Evolutionary conservation across 257 asterid species (phyloP).

Genomic region (Nicotiana sylvestris): DNA sequence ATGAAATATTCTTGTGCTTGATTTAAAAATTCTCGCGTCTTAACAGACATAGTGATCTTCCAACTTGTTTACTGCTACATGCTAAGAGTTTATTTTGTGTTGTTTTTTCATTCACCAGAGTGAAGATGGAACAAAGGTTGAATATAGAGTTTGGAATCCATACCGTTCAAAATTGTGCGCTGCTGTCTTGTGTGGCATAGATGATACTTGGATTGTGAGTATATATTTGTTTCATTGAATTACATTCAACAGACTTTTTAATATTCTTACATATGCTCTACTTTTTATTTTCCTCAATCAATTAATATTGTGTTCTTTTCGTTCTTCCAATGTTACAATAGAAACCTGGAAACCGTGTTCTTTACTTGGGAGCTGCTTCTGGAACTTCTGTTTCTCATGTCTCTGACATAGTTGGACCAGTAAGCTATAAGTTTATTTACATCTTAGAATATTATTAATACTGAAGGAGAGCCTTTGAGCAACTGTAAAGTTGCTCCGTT

Average conservation of each 20-base stretch:
- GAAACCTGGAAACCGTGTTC: slow-evolving; percentile 43
- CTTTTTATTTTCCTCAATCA: too few relatives aligned
- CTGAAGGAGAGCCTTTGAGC: too few relatives aligned
- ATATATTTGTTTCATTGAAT: neutral
- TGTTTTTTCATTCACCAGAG: slow-evolving; percentile 30
- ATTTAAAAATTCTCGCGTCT: too few relatives aligned
- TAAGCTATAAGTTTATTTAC: slow-evolving; percentile 20
- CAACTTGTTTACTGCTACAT: too few relatives aligned
- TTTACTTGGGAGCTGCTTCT: slow-evolving; percentile 73
- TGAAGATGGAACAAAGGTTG: slow-evolving; percentile 77
- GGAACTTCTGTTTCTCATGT: slow-evolving; percentile 93
- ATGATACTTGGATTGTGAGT: slow-evolving; percentile 94
- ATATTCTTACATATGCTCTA: too few relatives aligned
- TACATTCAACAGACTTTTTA: too few relatives aligned
- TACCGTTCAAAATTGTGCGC: slow-evolving; percentile 97
- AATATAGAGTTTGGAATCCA: slow-evolving; percentile 96
- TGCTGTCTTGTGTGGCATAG: slow-evolving; percentile 89
- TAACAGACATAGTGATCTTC: too few relatives aligned
- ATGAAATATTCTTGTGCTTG: too few relatives aligned
- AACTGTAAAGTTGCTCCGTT: too few relatives aligned
- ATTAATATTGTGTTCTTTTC: too few relatives aligned
- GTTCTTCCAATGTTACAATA: too few relatives aligned
- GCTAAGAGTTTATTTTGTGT: neutral
- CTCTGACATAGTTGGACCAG: slow-evolving; percentile 88
- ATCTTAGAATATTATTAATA: too few relatives aligned